Percentiles rank a stretch among this genome's conserved stretches.
Conservation (phyloP, 176 grass and related monocot genomes). For the Luzula sylvatica region DNA sequence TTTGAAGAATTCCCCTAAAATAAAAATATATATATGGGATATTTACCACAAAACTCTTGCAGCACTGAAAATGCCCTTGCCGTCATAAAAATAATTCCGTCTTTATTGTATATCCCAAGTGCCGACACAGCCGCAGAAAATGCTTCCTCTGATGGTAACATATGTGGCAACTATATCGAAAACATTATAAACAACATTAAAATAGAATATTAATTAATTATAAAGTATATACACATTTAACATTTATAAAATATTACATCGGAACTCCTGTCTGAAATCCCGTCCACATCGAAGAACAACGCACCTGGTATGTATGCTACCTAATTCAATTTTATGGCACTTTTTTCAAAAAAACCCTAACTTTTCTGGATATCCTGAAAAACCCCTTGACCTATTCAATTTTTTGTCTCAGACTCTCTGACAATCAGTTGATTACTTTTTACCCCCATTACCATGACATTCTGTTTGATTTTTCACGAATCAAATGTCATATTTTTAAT, state of each 20-base stretch:
- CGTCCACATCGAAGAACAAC: slow-evolving; percentile 96
- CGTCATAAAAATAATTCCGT: slow-evolving; percentile 94
- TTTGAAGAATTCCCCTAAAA: too few species aligned
- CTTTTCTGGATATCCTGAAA: too few species aligned
- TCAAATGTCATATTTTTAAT: too few species aligned
- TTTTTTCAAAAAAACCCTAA: too few species aligned
- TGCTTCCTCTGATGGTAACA: slow-evolving; percentile 94
- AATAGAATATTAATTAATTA: background rate
- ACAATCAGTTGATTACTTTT: too few species aligned
- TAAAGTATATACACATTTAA: slow-evolving; percentile 31
- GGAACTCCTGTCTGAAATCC: slow-evolving; percentile 74
- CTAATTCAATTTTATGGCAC: slow-evolving; percentile 30
- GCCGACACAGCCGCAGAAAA: slow-evolving; percentile 91
- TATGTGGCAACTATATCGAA: slow-evolving; percentile 74
- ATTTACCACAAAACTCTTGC: slow-evolving; percentile 95
- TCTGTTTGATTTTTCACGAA: too few species aligned
- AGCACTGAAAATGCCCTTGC: slow-evolving; percentile 92
- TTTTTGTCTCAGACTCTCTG: too few species aligned
- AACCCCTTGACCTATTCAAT: too few species aligned
- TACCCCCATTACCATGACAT: too few species aligned
- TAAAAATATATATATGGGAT: slow-evolving; percentile 6
- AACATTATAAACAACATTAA: slow-evolving; percentile 2
- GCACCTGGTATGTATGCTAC: slow-evolving; percentile 91
- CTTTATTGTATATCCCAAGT: slow-evolving; percentile 86
- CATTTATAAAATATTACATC: too few species aligned